Evolutionary conservation across 805 yeast genomes (phyloP).

Genomic region (Yarrowia deformans): DNA sequence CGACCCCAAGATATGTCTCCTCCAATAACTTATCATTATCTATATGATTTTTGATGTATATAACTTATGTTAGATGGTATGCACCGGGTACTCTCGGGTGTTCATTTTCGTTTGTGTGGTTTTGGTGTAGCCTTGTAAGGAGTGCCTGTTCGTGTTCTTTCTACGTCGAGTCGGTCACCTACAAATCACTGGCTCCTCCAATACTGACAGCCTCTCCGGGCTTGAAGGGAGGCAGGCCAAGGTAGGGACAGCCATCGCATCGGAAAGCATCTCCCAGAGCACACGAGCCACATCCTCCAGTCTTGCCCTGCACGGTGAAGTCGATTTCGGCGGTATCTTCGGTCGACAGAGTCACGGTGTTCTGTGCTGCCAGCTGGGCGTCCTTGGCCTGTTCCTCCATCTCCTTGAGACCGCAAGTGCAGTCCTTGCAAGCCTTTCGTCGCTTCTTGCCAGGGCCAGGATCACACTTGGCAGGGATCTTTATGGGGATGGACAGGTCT

Average conservation of each 20-base stretch:
- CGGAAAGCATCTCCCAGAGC: conserved; percentile 97
- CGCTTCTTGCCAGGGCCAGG: conserved; percentile 60
- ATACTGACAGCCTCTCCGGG: conserved; percentile 92
- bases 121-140: background rate
- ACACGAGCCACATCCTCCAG: conserved; percentile 98
- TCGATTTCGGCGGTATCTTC: conserved; percentile 89
- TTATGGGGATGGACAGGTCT: conserved; percentile 51
- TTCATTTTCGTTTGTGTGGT: too few species aligned
- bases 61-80: conserved; percentile 30
- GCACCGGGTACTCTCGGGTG: background rate
- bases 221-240: conserved; percentile 97
- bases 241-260: conserved; percentile 97
- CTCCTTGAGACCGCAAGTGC: conserved; percentile 96
- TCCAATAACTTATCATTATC: conserved; percentile 14
- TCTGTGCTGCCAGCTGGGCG: conserved; percentile 58
- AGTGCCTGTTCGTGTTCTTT: too few species aligned
- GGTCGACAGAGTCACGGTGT: conserved; percentile 61
- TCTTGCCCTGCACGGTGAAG: conserved; percentile 94
- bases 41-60: conserved; percentile 4
- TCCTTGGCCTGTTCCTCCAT: conserved; percentile 62
- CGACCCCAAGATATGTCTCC: background rate
- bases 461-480: conserved; percentile 67
- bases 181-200: conserved; percentile 51
- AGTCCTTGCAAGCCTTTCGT: conserved; percentile 96
- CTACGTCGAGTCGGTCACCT: too few species aligned